Percentiles rank a stretch among this genome's conserved stretches.
Conservation (phyloP, 2,329 filamentous ascomycete genomes). For the Ophiostoma triangulosporum region DNA sequence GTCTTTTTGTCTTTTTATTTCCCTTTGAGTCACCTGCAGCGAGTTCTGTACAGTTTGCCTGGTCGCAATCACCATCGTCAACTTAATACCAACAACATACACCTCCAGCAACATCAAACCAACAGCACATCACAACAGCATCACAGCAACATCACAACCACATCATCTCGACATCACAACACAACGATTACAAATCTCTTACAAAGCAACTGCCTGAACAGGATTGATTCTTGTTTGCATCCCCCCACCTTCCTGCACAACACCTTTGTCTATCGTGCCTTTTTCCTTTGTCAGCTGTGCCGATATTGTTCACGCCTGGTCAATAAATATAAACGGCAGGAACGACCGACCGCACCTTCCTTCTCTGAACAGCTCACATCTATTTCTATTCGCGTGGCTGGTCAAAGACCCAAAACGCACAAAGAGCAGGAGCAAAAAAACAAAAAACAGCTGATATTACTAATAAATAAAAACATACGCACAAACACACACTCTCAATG, state of each 20-base stretch:
- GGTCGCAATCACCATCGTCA: too few species aligned
- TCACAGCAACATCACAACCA: background rate
- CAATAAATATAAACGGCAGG: background rate
- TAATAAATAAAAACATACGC: background rate
- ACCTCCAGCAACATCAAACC: background rate
- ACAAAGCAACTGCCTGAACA: background rate
- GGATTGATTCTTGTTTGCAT: background rate
- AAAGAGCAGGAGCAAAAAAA: background rate
- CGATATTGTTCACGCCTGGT: conserved; percentile 2
- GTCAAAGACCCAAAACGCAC: conserved; percentile 3
- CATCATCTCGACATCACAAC: background rate
- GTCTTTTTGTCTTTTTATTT: background rate
- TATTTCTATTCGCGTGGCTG: background rate
- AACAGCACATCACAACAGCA: too few species aligned
- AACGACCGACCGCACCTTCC: background rate
- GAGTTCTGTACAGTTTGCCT: too few species aligned
- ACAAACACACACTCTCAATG: background rate
- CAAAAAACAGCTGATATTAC: background rate
- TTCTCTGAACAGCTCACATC: background rate
- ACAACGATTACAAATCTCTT: background rate
- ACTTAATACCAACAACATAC: too few species aligned
- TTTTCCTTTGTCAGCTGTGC: conserved; percentile 1
- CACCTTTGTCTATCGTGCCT: conserved; percentile 9
- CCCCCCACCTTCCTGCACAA: conserved; percentile 2
- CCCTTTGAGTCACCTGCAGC: too few species aligned